Evolutionary conservation across 257 asterid genomes (phyloP).

Genomic region (Linaria vulgaris): DNA sequence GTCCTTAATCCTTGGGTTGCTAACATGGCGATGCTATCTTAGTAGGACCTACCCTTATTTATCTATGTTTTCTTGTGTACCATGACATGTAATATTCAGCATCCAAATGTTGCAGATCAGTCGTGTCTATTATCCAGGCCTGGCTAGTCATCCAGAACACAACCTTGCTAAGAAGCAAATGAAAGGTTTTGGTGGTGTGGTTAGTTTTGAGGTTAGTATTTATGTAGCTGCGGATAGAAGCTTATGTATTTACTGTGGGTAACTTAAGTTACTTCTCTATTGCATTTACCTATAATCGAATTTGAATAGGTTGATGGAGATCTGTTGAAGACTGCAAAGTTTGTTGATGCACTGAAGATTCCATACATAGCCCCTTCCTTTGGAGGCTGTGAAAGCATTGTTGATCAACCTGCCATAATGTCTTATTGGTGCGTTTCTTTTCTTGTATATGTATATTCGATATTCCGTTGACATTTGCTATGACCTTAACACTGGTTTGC

Average conservation of each 20-base stretch:
- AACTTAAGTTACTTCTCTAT: constrained; percentile 4
- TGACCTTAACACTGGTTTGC: constrained; percentile 1
- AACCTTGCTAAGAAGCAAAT: constrained; percentile 83
- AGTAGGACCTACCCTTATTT: no score
- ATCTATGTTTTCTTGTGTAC: no score
- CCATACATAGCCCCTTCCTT: constrained; percentile 92
- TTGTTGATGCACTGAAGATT: constrained; percentile 66
- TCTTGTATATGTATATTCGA: no score
- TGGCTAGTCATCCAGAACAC: constrained; percentile 86
- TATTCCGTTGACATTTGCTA: constrained; percentile 15
- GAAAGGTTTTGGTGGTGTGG: constrained; percentile 95
- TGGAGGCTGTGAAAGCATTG: constrained; percentile 95
- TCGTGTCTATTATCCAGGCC: constrained; percentile 82
- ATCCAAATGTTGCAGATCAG: constrained; percentile 49
- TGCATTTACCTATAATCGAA: constrained; percentile 6
- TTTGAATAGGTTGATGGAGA: constrained; percentile 75
- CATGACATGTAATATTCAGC: neutral
- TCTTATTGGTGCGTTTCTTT: constrained; percentile 67
- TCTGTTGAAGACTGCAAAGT: constrained; percentile 62
- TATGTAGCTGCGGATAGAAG: neutral
- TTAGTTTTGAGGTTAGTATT: constrained; percentile 84
- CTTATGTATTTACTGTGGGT: neutral
- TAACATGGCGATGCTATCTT: no score
- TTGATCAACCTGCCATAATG: constrained; percentile 93
- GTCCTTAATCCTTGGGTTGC: no score